Evolutionary conservation across 768 basidiomycete genomes (phyloP), one percentile per base, ranked within the genome.

Genomic region (Lyophyllum decastes): DNA sequence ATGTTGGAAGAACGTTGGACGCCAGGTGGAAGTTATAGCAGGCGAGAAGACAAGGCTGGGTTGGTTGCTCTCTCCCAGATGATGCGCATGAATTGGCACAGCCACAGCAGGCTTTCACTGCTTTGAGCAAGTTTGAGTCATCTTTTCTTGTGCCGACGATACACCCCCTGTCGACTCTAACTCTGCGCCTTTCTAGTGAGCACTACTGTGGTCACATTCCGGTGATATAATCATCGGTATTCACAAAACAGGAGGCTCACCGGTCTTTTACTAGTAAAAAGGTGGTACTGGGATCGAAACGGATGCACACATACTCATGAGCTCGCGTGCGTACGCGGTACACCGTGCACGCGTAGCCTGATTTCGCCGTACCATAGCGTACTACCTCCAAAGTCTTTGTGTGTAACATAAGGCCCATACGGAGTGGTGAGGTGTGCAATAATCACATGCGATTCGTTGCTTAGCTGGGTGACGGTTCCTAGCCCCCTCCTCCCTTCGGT

Each of bases 21-120:
- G 46, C 43, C 30, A 10, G 47, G 8, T 40, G 10, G 34, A 48
- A 11, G 35, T 7, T 38, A 38, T 4, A 38, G 35, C 16, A 17
- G 35, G 14, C 14, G 5, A 17, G 35, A 40, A 12, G 22, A 52
- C 55, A 57, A 54, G 47, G 59, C 40, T 38, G 58, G 21, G 24
- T 48, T 54, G 16, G 59, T 60, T 50, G 45, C 49, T 49, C 35
- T 58, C 59, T 61, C 59, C n/a, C 61, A 60, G 59, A 66, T 66
- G 64, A 66, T 30, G 30, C 56, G 64, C 52, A 49, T 49, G 48
- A 59, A 54, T 50, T 45, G 27, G 49, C 58, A 62, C 61, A 62
- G 61, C 61, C 61, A 62, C 51, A 53, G 34, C 54, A 22, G 21
- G n/a, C 50, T 41, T 38, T 33, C 30, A 11, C 30, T 33, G 30